Evolutionary conservation across 495 filamentous ascomycete species (phyloP), one percentile per base, ranked within the genome.

Genomic region (Hypoxylon cercidicola): DNA sequence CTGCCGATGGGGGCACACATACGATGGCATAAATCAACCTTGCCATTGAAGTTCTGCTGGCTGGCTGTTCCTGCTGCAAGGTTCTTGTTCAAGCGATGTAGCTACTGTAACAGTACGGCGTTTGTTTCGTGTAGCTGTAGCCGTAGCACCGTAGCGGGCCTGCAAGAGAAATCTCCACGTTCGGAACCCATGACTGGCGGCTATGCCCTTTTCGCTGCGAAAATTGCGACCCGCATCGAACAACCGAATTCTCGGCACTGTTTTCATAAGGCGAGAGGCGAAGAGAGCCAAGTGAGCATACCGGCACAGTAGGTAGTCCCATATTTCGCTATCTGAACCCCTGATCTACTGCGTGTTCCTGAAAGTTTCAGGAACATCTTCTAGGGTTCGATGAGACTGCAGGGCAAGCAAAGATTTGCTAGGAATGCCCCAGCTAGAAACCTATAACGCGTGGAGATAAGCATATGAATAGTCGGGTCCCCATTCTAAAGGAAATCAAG

Each of bases 121-220:
- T 62, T 58, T 63, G 64, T 68, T 55, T 63, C 55, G 64, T 63
- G 64, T 59, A 58, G 59, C 25, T 13, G 63, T 61, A 57, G 64
- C 3, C 4, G 30, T 32, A 32, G 30, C 28, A 59, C 39, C 47
- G 54, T 41, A 50, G 64, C 54, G 59, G 54, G 54, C 50, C 59
- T 40, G 49, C 49, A 60, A 50, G n/a, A 16, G 30, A 57, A 45
- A 45, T 55, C 43, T 55, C 62, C 55, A 60, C 63, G 49, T 41
- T 43, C 62, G 48, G 46, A 28, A 56, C 18, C 44, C 32, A 57
- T 64, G 65, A 39, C 60, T 45, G 46, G 65, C 41, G 19, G 43
- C 64, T 13, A 48, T 54, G 40, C 25, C 35, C 19, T 40, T 57
- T 54, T 62, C 47, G 28, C 40, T 30, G 56, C 20, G 12, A 54